Evolutionary conservation across 1,284 basidiomycete species (phyloP).

Genomic region (Tilletia caries): DNA sequence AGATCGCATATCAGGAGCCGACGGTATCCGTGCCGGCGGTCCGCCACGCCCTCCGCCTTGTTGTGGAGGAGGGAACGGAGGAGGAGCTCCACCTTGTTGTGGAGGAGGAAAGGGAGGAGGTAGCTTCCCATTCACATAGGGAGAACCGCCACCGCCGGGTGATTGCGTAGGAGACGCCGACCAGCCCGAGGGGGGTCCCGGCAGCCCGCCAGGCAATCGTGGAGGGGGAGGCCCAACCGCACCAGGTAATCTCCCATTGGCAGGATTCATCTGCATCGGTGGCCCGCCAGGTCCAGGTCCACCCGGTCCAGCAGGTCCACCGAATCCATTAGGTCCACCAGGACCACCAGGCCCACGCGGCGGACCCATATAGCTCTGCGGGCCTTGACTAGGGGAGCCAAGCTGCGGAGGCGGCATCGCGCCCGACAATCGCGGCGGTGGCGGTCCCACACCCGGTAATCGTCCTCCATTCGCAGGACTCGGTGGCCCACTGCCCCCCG

Average conservation of each 20-base stretch:
- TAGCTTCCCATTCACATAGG: too few species aligned
- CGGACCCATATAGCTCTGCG: not conserved
- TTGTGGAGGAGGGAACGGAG: too few species aligned
- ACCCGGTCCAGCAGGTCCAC: not conserved
- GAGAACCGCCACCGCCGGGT: not conserved
- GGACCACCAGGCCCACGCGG: conserved; percentile 4
- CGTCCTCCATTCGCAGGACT: conserved; percentile 13
- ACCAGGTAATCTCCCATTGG: conserved; percentile 16
- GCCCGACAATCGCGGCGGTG: conserved; percentile 12
- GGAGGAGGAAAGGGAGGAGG: too few species aligned
- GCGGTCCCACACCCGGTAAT: conserved; percentile 9
- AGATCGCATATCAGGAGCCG: conserved; percentile 4
- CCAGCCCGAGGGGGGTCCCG: not conserved
- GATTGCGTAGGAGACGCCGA: not conserved
- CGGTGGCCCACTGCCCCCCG: not conserved
- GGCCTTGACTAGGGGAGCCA: not conserved
- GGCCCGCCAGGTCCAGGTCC: not conserved
- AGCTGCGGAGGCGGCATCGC: not conserved
- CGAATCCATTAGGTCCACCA: conserved; percentile 9
- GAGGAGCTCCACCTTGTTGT: too few species aligned
- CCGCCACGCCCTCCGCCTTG: too few species aligned
- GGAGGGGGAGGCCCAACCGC: conserved; percentile 16
- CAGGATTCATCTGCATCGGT: not conserved
- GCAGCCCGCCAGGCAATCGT: conserved; percentile 9
- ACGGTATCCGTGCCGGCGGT: not conserved